A percentile compares a stretch with the other conserved stretches of the same genome.
Conservation (phyloP, 2,329 filamentous ascomycete species). For the Aspergillus nomiae region DNA sequence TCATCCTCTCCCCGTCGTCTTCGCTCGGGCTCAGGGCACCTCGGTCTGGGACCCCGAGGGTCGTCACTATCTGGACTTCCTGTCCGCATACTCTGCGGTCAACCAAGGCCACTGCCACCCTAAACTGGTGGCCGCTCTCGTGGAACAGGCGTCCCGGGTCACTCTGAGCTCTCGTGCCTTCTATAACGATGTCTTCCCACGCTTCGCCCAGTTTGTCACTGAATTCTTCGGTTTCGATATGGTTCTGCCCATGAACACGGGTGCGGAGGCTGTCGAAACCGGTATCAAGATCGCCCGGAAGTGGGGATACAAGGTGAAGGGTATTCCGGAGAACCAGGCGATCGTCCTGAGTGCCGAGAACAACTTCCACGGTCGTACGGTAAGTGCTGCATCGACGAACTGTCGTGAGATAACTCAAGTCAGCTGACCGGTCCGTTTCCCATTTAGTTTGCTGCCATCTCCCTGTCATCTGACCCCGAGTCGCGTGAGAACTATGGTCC, state of each 20-base stretch:
- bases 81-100: conserved; percentile 96
- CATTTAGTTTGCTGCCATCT: conserved; percentile 83
- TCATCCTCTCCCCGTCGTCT: conserved; percentile 93
- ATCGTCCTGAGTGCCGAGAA: conserved; percentile 80
- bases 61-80: conserved; percentile 93
- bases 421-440: background rate
- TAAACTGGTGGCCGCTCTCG: conserved; percentile 86
- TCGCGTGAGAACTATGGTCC: conserved; percentile 96
- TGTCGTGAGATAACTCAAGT: background rate
- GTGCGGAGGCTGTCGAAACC: conserved; percentile 93
- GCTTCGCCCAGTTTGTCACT: conserved; percentile 91
- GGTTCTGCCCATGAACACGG: conserved; percentile 98
- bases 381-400: conserved; percentile 50
- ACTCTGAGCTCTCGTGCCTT: conserved; percentile 94
- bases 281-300: conserved; percentile 95
- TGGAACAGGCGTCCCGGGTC: conserved; percentile 83
- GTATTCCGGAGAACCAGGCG: conserved; percentile 80
- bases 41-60: conserved; percentile 97
- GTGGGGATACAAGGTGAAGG: conserved; percentile 97
- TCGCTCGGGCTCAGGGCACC: conserved; percentile 79
- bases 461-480: conserved; percentile 92
- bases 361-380: conserved; percentile 96
- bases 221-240: conserved; percentile 92
- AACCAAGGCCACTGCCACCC: conserved; percentile 99
- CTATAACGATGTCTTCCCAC: conserved; percentile 97